A percentile compares a stretch with the other conserved stretches of the same genome.
phyloP scores from a whole-genome alignment of 202 grass and related monocot genomes.

The Zoysia matrella region DNA sequence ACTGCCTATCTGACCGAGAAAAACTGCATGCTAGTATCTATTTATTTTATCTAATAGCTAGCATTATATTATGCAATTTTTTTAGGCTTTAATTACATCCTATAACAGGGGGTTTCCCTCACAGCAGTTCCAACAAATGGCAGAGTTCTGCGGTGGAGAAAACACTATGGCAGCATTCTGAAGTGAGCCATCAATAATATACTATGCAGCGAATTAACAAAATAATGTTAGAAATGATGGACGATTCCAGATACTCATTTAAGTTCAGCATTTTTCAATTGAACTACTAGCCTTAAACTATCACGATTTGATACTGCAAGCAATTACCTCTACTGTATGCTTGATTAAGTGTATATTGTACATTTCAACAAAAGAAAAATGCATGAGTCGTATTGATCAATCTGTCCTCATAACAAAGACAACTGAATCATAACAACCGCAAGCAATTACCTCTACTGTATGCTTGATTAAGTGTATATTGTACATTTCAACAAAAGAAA shows the following conservation, averaged over 20 bases:
- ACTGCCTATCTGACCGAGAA: neutral
- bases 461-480: neutral
- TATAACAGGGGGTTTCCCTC: conserved; percentile 10
- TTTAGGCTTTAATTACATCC: conserved; percentile 26
- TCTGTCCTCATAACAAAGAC: conserved; percentile 18
- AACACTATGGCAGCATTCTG: too few species aligned
- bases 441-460: too few species aligned
- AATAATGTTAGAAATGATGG: neutral
- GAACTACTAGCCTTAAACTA: conserved; percentile 13
- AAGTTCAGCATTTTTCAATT: neutral
- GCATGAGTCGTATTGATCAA: neutral
- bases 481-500: neutral
- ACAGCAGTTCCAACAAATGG: neutral
- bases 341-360: neutral
- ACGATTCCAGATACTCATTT: neutral
- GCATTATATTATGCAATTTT: neutral
- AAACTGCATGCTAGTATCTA: neutral
- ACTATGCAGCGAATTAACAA: neutral
- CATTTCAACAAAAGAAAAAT: neutral
- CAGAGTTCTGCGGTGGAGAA: too few species aligned
- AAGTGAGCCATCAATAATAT: too few species aligned
- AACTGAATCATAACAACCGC: neutral
- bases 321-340: neutral
- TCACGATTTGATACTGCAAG: neutral
- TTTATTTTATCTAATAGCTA: conserved; percentile 10